phyloP scores from a whole-genome alignment of 2,329 filamentous ascomycete genomes.

The Curvularia sp. region DNA sequence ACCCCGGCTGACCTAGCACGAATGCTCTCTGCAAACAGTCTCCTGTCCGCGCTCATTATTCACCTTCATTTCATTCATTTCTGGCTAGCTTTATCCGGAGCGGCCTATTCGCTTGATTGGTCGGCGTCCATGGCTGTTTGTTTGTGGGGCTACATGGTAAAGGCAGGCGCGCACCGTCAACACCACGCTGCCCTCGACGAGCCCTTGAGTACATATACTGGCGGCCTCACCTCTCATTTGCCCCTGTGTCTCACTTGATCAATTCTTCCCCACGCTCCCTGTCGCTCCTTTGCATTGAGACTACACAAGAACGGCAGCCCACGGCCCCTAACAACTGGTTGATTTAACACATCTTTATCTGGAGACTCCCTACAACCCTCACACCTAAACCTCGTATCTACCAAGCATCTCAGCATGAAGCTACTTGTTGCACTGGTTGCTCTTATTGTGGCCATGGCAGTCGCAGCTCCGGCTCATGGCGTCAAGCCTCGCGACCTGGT shows the following conservation, averaged over 20 bases:
- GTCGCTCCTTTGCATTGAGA: conserved; percentile 19
- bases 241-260: conserved; percentile 10
- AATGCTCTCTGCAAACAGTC: neutral
- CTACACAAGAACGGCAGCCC: conserved; percentile 23
- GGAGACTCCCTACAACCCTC: conserved; percentile 11
- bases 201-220: conserved; percentile 21
- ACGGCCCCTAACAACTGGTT: conserved; percentile 24
- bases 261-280: conserved; percentile 9
- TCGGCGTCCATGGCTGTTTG: conserved; percentile 14
- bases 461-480: conserved; percentile 32
- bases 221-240: neutral
- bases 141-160: conserved; percentile 21
- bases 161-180: conserved; percentile 17
- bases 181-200: conserved; percentile 19
- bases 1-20: conserved; percentile 3
- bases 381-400: conserved; percentile 2
- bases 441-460: conserved; percentile 31
- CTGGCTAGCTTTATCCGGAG: neutral
- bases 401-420: conserved; percentile 37
- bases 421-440: conserved; percentile 27
- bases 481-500: conserved; percentile 27
- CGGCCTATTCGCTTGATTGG: conserved; percentile 7
- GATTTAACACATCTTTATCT: conserved; percentile 13
- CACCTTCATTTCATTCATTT: neutral
- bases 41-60: conserved; percentile 6